Percentiles rank a stretch among this genome's conserved stretches.
Evolutionary conservation across 2,329 filamentous ascomycete genomes (phyloP).

Genomic region (Aspergillus sp.): DNA sequence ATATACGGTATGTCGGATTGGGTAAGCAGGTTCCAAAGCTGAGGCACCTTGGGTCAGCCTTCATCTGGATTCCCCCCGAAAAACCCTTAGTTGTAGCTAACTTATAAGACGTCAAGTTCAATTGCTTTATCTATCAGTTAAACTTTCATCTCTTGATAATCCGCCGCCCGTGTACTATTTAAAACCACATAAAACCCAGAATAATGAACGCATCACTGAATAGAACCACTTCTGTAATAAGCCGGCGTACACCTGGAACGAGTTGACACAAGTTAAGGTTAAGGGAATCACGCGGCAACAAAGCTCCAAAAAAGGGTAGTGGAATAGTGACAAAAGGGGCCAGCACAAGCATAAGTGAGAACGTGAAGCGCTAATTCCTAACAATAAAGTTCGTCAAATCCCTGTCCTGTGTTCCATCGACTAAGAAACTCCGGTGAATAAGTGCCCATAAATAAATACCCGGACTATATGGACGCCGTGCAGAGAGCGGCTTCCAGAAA

Average conservation of each 20-base stretch:
- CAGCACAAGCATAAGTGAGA: neutral
- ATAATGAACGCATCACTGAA: neutral
- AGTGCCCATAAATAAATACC: conserved; percentile 14
- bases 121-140: neutral
- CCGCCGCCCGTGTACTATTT: neutral
- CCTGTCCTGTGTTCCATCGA: conserved; percentile 14
- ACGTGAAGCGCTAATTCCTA: conserved; percentile 5
- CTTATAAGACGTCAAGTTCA: neutral
- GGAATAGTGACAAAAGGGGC: neutral
- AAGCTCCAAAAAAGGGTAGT: neutral
- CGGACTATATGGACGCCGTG: conserved; percentile 13
- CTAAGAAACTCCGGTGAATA: conserved; percentile 17
- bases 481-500: conserved; percentile 13
- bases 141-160: neutral
- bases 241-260: neutral
- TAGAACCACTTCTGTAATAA: neutral
- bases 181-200: neutral
- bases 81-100: neutral
- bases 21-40: too few species aligned
- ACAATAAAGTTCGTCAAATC: conserved; percentile 13
- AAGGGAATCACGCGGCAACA: neutral
- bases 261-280: neutral
- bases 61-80: too few species aligned
- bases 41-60: too few species aligned
- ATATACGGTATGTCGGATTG: too few species aligned